phyloP scores from a whole-genome alignment of 106 monocot species.

The Dendrobium chrysotoxum region DNA sequence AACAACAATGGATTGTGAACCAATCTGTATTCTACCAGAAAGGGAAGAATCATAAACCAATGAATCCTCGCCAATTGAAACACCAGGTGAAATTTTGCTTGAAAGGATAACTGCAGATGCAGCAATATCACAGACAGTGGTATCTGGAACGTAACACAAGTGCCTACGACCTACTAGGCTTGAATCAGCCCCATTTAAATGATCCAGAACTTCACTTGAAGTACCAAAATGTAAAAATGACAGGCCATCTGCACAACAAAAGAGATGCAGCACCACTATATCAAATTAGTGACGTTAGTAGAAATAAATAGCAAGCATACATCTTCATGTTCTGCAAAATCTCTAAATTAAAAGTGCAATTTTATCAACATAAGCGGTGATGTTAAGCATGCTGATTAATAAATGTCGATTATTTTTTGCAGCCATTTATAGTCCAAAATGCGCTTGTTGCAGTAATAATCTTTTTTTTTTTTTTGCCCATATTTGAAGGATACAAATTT shows the following conservation, averaged over 20 bases:
- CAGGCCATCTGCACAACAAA: slow-evolving; percentile 61
- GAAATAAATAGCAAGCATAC: neutral
- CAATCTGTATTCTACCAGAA: slow-evolving; percentile 80
- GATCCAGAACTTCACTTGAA: slow-evolving; percentile 90
- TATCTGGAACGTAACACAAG: slow-evolving; percentile 78
- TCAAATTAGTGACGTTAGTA: neutral
- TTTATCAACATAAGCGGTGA: neutral
- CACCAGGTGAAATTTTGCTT: slow-evolving; percentile 81
- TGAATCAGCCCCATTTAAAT: slow-evolving; percentile 52
- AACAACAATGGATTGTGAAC: slow-evolving; percentile 79
- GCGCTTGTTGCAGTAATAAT: neutral
- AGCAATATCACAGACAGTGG: slow-evolving; percentile 81
- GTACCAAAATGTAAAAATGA: slow-evolving; percentile 94
- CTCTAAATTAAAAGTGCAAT: neutral
- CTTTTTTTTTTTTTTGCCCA: neutral
- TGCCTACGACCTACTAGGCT: slow-evolving; percentile 77
- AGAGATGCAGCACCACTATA: neutral
- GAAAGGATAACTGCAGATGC: slow-evolving; percentile 83
- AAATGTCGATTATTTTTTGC: neutral
- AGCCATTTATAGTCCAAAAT: neutral
- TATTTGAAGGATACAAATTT: neutral
- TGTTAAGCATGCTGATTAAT: neutral
- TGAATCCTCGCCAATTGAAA: slow-evolving; percentile 83
- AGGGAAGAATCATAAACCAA: slow-evolving; percentile 88
- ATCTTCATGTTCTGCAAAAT: neutral